These are phyloP conservation scores for Echium plantagineum DNA, from an alignment of 257 asterid genomes.

Conservation along the genomic window DNA sequence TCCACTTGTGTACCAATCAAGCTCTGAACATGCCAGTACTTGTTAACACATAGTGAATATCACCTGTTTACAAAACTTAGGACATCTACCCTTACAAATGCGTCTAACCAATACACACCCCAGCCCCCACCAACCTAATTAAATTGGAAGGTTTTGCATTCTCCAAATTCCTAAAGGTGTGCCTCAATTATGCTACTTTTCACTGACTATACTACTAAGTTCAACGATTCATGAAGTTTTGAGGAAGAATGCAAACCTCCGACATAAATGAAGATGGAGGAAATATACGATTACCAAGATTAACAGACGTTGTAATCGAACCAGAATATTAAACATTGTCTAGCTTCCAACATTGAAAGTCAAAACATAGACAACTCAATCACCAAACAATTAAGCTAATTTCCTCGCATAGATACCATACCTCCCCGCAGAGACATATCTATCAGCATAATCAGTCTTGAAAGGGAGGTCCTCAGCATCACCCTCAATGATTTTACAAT, in stretches of 20 bases:
- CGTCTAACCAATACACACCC: no score
- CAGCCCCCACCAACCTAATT: background rate
- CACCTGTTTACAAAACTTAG: background rate
- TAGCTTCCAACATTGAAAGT: background rate
- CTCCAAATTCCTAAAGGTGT: background rate
- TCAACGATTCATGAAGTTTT: no score
- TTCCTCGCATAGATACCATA: slow-evolving; percentile 6
- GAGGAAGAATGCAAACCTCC: background rate
- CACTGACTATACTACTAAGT: background rate
- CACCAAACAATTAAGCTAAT: background rate
- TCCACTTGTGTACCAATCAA: background rate
- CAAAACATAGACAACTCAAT: background rate
- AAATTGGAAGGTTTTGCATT: background rate
- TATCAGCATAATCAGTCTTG: slow-evolving; percentile 57
- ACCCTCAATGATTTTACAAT: slow-evolving; percentile 77
- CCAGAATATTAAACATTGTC: no score
- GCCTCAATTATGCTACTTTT: background rate
- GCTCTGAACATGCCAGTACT: background rate
- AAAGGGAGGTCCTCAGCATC: slow-evolving; percentile 98
- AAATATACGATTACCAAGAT: no score
- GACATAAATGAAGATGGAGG: background rate
- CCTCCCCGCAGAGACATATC: slow-evolving; percentile 98
- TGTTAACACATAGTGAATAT: background rate
- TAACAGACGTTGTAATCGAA: no score
- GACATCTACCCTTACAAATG: no score